Conservation (phyloP, 768 basidiomycete species). For the Pulveroboletus ravenelii region DNA sequence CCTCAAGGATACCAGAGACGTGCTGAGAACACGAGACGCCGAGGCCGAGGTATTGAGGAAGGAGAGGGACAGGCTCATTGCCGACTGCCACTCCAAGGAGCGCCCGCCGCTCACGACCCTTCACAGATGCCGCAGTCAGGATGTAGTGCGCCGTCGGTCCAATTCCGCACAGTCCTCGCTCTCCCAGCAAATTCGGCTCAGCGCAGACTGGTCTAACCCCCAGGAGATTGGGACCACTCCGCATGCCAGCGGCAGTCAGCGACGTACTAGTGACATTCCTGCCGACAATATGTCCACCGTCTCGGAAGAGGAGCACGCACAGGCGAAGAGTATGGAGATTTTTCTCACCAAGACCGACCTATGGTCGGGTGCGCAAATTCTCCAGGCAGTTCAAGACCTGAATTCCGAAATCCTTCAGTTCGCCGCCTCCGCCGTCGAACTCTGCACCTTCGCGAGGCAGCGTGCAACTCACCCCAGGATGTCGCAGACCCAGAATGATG, state of each 20-base stretch:
- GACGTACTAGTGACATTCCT: conserved; percentile 9
- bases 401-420: conserved; percentile 81
- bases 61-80: conserved; percentile 32
- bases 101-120: conserved; percentile 20
- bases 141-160: conserved; percentile 24
- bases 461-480: conserved; percentile 38
- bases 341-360: conserved; percentile 70
- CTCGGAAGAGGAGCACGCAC: conserved; percentile 53
- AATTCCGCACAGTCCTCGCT: conserved; percentile 29
- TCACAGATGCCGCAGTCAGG: conserved; percentile 27
- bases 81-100: conserved; percentile 20
- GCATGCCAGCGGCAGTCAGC: conserved; percentile 13
- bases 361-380: conserved; percentile 74
- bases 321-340: conserved; percentile 53
- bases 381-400: conserved; percentile 74
- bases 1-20: conserved; percentile 59
- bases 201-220: conserved; percentile 31
- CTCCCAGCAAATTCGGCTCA: conserved; percentile 30
- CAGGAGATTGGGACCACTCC: conserved; percentile 14
- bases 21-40: conserved; percentile 51
- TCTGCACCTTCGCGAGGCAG: conserved; percentile 48
- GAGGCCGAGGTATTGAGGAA: conserved; percentile 54
- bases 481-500: conserved; percentile 53
- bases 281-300: conserved; percentile 29
- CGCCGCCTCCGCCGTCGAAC: conserved; percentile 69